Conservation (phyloP, 371 early-diverging fungal species). For the Haplosporangium sp. region DNA sequence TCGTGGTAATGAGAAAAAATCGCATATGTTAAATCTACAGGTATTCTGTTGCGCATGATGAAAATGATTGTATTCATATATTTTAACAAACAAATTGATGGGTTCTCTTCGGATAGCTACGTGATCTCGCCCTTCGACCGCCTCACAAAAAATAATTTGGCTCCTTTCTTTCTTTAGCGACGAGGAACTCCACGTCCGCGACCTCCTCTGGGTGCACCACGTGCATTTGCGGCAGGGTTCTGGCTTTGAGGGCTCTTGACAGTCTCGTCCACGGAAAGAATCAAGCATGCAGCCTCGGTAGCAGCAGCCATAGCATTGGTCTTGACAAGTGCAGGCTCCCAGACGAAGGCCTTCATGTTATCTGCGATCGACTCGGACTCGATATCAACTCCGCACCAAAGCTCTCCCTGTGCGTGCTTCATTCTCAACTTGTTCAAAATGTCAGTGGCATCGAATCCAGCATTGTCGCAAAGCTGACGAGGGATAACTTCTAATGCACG, state of each 20-base stretch:
- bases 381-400: constrained; percentile 96
- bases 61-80: background rate
- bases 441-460: constrained; percentile 99
- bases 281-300: constrained; percentile 96
- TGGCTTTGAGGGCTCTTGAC: constrained; percentile 81
- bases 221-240: constrained; percentile 69
- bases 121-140: background rate
- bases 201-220: constrained; percentile 60
- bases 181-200: constrained; percentile 75
- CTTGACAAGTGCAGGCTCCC: constrained; percentile 99
- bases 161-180: constrained; percentile 56
- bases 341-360: constrained; percentile 95
- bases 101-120: background rate
- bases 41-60: too few relatives aligned
- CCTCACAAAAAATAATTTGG: background rate
- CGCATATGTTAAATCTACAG: background rate
- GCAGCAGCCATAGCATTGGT: constrained; percentile 97
- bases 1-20: background rate
- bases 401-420: constrained; percentile 90
- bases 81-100: constrained; percentile 2
- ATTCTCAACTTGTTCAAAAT: constrained; percentile 97
- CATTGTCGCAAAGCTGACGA: constrained; percentile 98
- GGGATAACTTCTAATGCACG: constrained; percentile 99
- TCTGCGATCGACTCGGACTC: constrained; percentile 91
- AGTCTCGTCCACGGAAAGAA: constrained; percentile 97